Base-by-base conservation (phyloP, 108 stramenopile species). In the Pseudonitzschia multiseries region DNA sequence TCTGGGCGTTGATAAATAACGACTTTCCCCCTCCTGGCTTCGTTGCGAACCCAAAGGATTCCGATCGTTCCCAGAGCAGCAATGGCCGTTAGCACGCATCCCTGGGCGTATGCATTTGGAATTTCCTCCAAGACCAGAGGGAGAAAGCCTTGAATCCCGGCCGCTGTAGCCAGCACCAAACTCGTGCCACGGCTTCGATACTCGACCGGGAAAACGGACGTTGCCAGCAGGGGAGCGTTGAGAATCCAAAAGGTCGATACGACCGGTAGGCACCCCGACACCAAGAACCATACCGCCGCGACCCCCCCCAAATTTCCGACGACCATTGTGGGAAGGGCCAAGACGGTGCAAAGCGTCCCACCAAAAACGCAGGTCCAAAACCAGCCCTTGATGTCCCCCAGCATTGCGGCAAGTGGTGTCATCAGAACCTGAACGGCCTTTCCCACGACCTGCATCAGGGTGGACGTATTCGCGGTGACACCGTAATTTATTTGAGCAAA, bases 231-330 rank as follows among this genome's bases (percentile, higher is more conserved):
- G 17, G 69, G 69, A 18, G 53, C 69, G 36, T 70, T 70, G 21
- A 56, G n/a, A 36, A 70, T 70, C 69, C 69, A 70, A 56, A 70
- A 57, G n/a, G 69, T 70, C 40, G 69, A 70, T 2, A 70, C 53
- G 17, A 52, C 5, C 0, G 69, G 69, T 6, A 70, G 33, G 12
- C 50, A 41, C 15, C 26, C 69, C 53, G 69, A 28, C 31, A 70
- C 53, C 40, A 70, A 12, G 27, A 70, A 17, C 69, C 69, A 70
- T n/a, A 53, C 69, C 29, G 32, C 54, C 27, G 61, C 20, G 6
- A 62, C 33, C 4, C 61, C 61, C 32, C 61, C 61, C 12, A 62
- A 40, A 33, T 40, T 33, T 20, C 61, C 61, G 33, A 28, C 61
- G 33, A 62, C 61, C 69, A 70, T 70, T 29, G 57, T 21, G 15